Evolutionary conservation across 257 asterid species (phyloP).

Genomic region (Solanum boliviense): DNA sequence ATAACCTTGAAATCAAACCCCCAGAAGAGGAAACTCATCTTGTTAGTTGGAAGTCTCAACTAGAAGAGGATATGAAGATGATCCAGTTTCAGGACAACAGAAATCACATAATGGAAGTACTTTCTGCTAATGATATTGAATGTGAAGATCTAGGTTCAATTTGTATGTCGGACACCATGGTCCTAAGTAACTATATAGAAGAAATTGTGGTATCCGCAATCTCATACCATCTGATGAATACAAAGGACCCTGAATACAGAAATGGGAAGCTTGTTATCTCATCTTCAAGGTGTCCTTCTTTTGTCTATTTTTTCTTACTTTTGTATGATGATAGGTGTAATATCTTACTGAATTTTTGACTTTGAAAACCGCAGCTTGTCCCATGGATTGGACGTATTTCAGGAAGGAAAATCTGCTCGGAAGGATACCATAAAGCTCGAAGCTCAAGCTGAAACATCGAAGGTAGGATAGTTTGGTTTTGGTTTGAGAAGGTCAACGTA

Average conservation of each 20-base stretch:
- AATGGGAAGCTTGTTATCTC: conserved; percentile 83
- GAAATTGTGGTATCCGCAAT: conserved; percentile 87
- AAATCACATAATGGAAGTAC: conserved; percentile 77
- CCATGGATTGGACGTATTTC: conserved; percentile 59
- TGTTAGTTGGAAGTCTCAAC: conserved; percentile 72
- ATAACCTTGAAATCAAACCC: conserved; percentile 71
- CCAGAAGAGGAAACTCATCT: conserved; percentile 70
- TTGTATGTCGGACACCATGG: conserved; percentile 57
- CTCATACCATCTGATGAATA: conserved; percentile 68
- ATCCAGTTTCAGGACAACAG: conserved; percentile 65
- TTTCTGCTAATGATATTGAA: conserved; percentile 73
- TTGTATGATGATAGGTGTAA: neutral
- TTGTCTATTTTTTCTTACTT: neutral
- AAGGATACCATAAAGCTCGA: conserved; percentile 34
- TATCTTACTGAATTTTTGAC: conserved; percentile 15
- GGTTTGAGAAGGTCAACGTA: neutral
- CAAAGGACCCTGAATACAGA: conserved; percentile 58
- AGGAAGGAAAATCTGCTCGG: conserved; percentile 45
- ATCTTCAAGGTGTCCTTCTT: conserved; percentile 57
- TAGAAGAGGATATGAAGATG: conserved; percentile 83
- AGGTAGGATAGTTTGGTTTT: conserved; percentile 26
- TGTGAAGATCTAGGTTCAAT: conserved; percentile 75
- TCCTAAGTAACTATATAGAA: conserved; percentile 68
- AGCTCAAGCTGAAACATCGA: conserved; percentile 32
- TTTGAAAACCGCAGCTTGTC: conserved; percentile 42